Percentiles rank a stretch among this genome's conserved stretches.
phyloP scores from a whole-genome alignment of 1,284 basidiomycete genomes.

The Caloboletus firmus region DNA sequence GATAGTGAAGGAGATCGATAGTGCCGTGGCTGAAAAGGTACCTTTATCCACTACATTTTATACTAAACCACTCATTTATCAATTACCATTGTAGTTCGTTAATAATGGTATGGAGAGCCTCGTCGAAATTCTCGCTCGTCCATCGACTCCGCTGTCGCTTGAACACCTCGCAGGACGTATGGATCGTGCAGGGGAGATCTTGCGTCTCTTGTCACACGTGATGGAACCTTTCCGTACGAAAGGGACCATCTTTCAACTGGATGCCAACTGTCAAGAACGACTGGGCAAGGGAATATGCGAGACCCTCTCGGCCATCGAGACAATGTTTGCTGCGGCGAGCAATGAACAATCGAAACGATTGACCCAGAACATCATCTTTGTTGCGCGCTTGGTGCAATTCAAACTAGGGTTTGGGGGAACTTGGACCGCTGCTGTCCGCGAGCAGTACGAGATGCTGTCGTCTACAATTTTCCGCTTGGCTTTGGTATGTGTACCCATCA shows the following conservation, averaged over 20 bases:
- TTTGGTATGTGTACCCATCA: constrained; percentile 46
- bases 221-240: constrained; percentile 60
- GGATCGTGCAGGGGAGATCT: constrained; percentile 61
- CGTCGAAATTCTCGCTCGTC: constrained; percentile 51
- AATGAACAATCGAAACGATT: constrained; percentile 16
- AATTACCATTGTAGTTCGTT: constrained; percentile 53
- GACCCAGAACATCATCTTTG: constrained; percentile 45
- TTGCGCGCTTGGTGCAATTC: constrained; percentile 70
- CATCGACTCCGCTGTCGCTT: constrained; percentile 28
- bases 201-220: constrained; percentile 68
- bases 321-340: constrained; percentile 31
- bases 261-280: constrained; percentile 53
- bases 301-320: constrained; percentile 46
- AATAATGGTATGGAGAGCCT: constrained; percentile 72
- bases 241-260: constrained; percentile 46
- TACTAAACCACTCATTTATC: not conserved
- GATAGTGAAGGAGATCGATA: constrained; percentile 68
- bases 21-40: constrained; percentile 67
- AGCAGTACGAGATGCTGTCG: constrained; percentile 46
- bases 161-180: constrained; percentile 42
- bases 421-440: constrained; percentile 57
- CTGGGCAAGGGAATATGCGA: constrained; percentile 49
- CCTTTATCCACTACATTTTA: not conserved
- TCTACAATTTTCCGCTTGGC: constrained; percentile 51
- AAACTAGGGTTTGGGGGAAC: constrained; percentile 60